phyloP scores from a whole-genome alignment of 768 basidiomycete genomes.

The Termitomyces titanicus region DNA sequence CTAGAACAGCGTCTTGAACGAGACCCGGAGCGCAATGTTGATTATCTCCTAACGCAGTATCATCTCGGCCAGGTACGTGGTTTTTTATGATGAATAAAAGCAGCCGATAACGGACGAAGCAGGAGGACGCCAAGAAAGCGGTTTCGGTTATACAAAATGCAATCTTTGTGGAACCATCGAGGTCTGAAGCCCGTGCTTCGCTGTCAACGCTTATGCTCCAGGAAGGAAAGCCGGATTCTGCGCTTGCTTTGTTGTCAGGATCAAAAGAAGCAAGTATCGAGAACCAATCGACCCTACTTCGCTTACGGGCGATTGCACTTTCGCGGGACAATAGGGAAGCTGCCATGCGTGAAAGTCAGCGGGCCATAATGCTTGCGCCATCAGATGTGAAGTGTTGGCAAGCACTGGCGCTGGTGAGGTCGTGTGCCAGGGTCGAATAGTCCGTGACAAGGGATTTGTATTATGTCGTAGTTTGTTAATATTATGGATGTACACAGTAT shows the following conservation, averaged over 20 bases:
- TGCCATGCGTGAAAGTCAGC: slow-evolving; percentile 50
- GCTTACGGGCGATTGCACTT: slow-evolving; percentile 48
- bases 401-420: slow-evolving; percentile 53
- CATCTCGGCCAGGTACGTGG: slow-evolving; percentile 64
- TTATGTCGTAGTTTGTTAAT: slow-evolving; percentile 10
- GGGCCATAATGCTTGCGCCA: slow-evolving; percentile 60
- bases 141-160: slow-evolving; percentile 52
- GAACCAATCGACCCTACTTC: slow-evolving; percentile 37
- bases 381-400: slow-evolving; percentile 53
- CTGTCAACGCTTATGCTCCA: slow-evolving; percentile 57
- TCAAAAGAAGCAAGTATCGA: slow-evolving; percentile 22
- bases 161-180: slow-evolving; percentile 53
- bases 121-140: slow-evolving; percentile 52
- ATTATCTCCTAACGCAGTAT: slow-evolving; percentile 69
- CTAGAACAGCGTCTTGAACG: slow-evolving; percentile 59
- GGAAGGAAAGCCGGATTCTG: slow-evolving; percentile 33
- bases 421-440: slow-evolving; percentile 5
- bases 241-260: slow-evolving; percentile 44
- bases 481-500: slow-evolving; percentile 8
- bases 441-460: slow-evolving; percentile 8
- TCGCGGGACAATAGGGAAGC: slow-evolving; percentile 12
- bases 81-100: not conserved
- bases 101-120: not conserved
- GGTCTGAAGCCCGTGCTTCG: slow-evolving; percentile 42
- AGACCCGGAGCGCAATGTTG: slow-evolving; percentile 69